Conservation (phyloP, 331 rosid species). For the Pyrus hybrid region DNA sequence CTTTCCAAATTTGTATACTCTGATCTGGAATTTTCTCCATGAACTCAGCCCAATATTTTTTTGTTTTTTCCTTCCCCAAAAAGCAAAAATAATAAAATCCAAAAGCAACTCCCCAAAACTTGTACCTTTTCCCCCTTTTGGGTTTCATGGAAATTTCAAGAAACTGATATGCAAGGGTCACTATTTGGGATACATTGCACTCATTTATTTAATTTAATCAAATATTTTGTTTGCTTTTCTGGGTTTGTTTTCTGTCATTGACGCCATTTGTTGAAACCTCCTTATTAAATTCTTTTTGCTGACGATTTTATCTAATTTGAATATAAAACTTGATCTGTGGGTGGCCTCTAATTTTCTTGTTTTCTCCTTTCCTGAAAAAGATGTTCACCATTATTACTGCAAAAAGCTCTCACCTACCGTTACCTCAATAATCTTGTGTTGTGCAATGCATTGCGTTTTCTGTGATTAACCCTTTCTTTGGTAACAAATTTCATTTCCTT, state of each 20-base stretch:
- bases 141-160: not conserved
- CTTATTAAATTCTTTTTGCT: not conserved
- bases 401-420: constrained; percentile 14
- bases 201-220: not conserved
- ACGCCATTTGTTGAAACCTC: not conserved
- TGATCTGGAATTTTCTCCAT: not conserved
- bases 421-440: constrained; percentile 14
- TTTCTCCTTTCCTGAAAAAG: not conserved
- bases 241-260: constrained; percentile 21
- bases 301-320: not conserved
- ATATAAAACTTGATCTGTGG: not conserved
- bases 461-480: constrained; percentile 8
- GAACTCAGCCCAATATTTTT: not conserved
- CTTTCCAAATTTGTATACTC: not conserved
- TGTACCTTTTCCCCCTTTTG: not conserved
- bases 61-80: not conserved
- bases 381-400: constrained; percentile 1
- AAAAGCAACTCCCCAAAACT: not conserved
- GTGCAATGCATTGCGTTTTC: constrained; percentile 12
- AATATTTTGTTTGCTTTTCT: constrained; percentile 7
- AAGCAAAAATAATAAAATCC: not conserved
- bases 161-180: not conserved
- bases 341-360: not conserved
- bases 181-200: not conserved
- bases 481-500: constrained; percentile 11